phyloP scores from a whole-genome alignment of 768 basidiomycete genomes.

The Ephemerocybe angulata region DNA sequence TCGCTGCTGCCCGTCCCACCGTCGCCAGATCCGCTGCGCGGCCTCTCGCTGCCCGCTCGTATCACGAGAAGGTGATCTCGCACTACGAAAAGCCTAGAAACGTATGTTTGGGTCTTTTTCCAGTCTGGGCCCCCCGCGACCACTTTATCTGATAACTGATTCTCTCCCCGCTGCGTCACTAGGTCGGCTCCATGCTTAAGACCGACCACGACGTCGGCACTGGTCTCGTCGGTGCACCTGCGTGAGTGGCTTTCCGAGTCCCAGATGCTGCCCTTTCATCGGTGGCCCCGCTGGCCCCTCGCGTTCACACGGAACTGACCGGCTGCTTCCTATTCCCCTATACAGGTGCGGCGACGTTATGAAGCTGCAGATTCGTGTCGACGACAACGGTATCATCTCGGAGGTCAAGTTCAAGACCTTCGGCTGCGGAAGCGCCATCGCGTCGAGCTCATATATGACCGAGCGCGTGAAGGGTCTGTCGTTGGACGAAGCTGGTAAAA shows the following conservation, averaged over 20 bases:
- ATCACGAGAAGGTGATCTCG: slow-evolving; percentile 95
- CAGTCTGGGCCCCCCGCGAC: slow-evolving; percentile 26
- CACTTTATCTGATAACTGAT: slow-evolving; percentile 55
- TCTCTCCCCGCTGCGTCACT: slow-evolving; percentile 16
- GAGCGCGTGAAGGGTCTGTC: slow-evolving; percentile 95
- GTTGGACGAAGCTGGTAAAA: slow-evolving; percentile 90
- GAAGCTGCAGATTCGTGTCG: slow-evolving; percentile 98
- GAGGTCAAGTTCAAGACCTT: slow-evolving; percentile 99
- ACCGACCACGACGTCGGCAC: slow-evolving; percentile 90
- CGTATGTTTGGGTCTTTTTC: slow-evolving; percentile 52
- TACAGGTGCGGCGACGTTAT: slow-evolving; percentile 94
- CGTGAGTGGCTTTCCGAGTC: slow-evolving; percentile 49
- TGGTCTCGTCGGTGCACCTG: slow-evolving; percentile 95
- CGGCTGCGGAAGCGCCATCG: slow-evolving; percentile 97
- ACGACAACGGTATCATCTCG: slow-evolving; percentile 90
- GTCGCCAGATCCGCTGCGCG: slow-evolving; percentile 36
- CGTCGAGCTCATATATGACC: slow-evolving; percentile 97
- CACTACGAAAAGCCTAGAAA: slow-evolving; percentile 98
- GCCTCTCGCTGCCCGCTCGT: slow-evolving; percentile 62
- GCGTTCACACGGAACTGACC: slow-evolving; percentile 28
- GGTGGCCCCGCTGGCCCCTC: slow-evolving; percentile 1
- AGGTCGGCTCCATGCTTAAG: slow-evolving; percentile 98
- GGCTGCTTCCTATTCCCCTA: slow-evolving; percentile 10
- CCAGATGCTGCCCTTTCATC: slow-evolving; percentile 13
- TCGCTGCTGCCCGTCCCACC: slow-evolving; percentile 44